Evolutionary conservation across 345 rosid species (phyloP), one percentile per base, ranked within the genome.

Genomic region (Salix viminalis): DNA sequence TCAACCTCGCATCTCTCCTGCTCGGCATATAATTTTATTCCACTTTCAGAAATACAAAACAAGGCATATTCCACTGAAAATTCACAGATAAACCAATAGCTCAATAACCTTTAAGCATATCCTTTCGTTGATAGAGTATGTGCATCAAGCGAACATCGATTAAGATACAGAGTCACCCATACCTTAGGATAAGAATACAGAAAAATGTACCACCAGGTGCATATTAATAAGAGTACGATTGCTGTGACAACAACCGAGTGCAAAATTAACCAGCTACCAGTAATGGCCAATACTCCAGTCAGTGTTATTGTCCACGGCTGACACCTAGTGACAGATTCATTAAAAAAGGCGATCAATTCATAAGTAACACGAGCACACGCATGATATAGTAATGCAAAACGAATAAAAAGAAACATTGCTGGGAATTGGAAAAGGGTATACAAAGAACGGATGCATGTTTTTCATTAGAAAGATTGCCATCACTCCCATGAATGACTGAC

Each of bases 241-340:
- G 89, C 72, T 61, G 99, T 87, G 76, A 87, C 84, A 68, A 86
- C 65, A 37, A 85, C 76, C 1, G 99, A 93, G 62, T 80, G 94
- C 58, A 95, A 80, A 68, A 88, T 70, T 48, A 77, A 58, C 98
- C 97, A 94, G 89, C 97, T 92, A 77, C 81, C 83, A 56, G 89
- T 90, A 36, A 88, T 83, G 30, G 67, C 87, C 64, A 79, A 83
- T 36, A 79, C 61, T 76, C 99, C 97, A 9, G 97, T 89, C 62
- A 95, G 69, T 61, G 83, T 72, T 86, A 95, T 90, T 14, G 97
- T 91, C 99, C 99, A 95, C 50, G 99, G 99, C 61, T 93, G 99
- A 84, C 99, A 95, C 97, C 99, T 95, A 79, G 36, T 44, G 69
- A 70, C 50, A 60, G 65, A 70, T 73, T 37, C 24, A 12, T 6